Percentiles rank a stretch among this genome's conserved stretches.
Evolutionary conservation across 495 filamentous ascomycete genomes (phyloP).

Genomic region (Bryoglossum gracile): DNA sequence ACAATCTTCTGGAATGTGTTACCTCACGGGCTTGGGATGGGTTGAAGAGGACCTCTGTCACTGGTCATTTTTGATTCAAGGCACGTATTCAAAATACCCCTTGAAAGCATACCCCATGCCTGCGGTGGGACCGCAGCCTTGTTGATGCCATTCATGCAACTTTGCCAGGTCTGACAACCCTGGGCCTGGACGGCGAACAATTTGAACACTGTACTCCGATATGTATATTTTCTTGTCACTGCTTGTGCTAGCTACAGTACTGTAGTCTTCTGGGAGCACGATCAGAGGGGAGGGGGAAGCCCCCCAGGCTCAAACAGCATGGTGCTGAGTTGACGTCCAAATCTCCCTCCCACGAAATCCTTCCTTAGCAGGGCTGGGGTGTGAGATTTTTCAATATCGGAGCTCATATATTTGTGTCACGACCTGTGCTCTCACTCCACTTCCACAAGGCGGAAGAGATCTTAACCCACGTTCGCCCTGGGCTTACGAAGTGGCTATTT

Average conservation of each 20-base stretch:
- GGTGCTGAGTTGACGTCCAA: no score
- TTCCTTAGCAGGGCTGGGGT: background rate
- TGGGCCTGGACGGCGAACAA: background rate
- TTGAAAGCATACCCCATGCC: constrained; percentile 1
- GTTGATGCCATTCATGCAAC: background rate
- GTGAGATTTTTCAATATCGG: background rate
- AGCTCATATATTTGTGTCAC: constrained; percentile 7
- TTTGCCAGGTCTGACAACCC: background rate
- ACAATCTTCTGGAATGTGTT: constrained; percentile 6
- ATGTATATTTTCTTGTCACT: background rate
- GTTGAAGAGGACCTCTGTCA: background rate
- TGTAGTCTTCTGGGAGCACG: no score
- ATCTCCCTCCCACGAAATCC: background rate
- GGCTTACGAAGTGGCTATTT: background rate
- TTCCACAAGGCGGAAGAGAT: background rate
- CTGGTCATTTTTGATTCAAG: background rate
- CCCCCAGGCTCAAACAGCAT: no score
- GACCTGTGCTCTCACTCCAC: constrained; percentile 13
- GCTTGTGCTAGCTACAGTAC: no score
- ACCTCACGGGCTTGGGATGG: constrained; percentile 5
- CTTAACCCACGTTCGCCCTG: constrained; percentile 4
- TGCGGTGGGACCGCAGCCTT: constrained; percentile 11
- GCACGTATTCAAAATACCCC: constrained; percentile 4
- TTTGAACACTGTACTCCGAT: background rate
- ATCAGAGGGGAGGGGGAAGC: no score